These are phyloP conservation scores for Chalaropsis ovoidea DNA, from an alignment of 2,329 filamentous ascomycete species.

Conservation along the genomic window DNA sequence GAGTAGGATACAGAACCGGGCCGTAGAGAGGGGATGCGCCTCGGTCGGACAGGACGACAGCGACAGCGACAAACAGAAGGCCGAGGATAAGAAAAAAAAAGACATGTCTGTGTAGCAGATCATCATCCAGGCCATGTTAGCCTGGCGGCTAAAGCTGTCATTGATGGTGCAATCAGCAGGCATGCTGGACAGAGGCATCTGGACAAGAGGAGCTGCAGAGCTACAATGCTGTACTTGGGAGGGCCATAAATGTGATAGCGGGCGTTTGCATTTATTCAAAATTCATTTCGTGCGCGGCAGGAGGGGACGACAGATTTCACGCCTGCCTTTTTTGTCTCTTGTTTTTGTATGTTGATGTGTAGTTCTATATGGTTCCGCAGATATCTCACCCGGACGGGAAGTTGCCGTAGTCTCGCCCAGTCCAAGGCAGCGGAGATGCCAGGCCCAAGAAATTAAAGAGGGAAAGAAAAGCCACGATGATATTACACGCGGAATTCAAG, in stretches of 20 bases:
- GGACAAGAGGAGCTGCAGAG: background rate
- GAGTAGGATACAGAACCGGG: too few relatives aligned
- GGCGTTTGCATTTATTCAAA: background rate
- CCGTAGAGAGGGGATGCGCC: too few relatives aligned
- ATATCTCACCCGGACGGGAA: background rate
- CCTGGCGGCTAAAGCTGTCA: background rate
- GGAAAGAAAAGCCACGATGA: background rate
- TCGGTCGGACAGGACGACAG: too few relatives aligned
- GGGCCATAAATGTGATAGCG: background rate
- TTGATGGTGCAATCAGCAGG: background rate
- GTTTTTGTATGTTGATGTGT: too few relatives aligned
- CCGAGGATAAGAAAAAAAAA: background rate
- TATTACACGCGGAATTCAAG: background rate
- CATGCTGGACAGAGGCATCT: background rate
- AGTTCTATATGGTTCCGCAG: too few relatives aligned
- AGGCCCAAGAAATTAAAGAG: background rate
- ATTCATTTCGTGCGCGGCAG: background rate
- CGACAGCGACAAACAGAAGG: background rate
- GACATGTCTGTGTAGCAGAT: background rate
- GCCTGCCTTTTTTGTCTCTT: background rate
- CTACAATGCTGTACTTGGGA: background rate
- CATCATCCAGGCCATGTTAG: background rate
- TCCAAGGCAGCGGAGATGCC: background rate
- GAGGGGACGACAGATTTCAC: background rate
- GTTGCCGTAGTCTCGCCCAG: background rate